Evolutionary conservation across 2,329 filamentous ascomycete genomes (phyloP).

Genomic region (Aspergillus persii): DNA sequence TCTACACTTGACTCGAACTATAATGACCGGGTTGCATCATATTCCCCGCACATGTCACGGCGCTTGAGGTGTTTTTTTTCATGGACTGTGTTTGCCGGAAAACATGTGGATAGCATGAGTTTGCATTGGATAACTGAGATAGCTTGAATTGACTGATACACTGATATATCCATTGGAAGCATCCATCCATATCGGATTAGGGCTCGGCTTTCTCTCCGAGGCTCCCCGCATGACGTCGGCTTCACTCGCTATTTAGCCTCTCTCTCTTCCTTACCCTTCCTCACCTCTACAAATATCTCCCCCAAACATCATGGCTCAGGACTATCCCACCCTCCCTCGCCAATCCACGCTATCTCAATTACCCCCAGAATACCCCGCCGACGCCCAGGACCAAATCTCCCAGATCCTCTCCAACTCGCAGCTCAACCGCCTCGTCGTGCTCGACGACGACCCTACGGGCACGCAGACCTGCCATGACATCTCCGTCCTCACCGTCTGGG

Average conservation of each 20-base stretch:
- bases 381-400: slow-evolving; percentile 32
- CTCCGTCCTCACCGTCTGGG: slow-evolving; percentile 56
- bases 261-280: neutral
- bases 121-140: slow-evolving; percentile 1
- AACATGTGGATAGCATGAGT: slow-evolving; percentile 4
- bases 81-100: slow-evolving; percentile 2
- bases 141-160: neutral
- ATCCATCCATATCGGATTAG: too few relatives aligned
- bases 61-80: slow-evolving; percentile 21
- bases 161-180: neutral
- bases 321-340: slow-evolving; percentile 26
- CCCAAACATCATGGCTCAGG: slow-evolving; percentile 18
- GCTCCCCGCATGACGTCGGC: slow-evolving; percentile 13
- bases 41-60: slow-evolving; percentile 22
- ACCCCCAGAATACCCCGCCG: slow-evolving; percentile 28
- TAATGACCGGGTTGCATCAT: slow-evolving; percentile 23
- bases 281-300: neutral
- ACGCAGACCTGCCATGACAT: slow-evolving; percentile 62
- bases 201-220: slow-evolving; percentile 22
- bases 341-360: slow-evolving; percentile 26
- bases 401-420: slow-evolving; percentile 25
- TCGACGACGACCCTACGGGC: slow-evolving; percentile 59
- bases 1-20: slow-evolving; percentile 7
- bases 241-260: neutral
- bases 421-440: slow-evolving; percentile 33